These are phyloP conservation scores for Tephrocybe sp. DNA, from an alignment of 768 basidiomycete genomes.

Conservation along the genomic window DNA sequence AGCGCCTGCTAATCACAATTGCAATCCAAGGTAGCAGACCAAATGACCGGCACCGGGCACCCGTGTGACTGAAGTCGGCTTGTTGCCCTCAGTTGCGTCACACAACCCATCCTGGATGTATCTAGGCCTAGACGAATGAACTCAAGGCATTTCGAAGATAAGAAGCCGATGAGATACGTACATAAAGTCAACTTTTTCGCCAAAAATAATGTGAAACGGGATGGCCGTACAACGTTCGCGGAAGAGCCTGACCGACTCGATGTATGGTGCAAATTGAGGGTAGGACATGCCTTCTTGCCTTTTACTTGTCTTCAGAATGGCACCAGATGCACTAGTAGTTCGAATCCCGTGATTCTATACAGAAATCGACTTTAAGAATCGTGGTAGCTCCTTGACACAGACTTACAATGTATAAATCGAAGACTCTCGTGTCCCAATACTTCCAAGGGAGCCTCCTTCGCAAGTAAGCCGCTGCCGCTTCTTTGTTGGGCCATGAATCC, in stretches of 20 bases:
- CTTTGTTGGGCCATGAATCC: constrained; percentile 24
- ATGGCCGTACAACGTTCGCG: constrained; percentile 11
- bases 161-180: constrained; percentile 3
- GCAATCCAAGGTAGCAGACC: constrained; percentile 15
- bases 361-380: constrained; percentile 1
- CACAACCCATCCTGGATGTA: constrained; percentile 26
- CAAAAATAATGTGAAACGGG: constrained; percentile 19
- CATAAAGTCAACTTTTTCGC: constrained; percentile 20
- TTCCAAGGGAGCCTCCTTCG: constrained; percentile 26
- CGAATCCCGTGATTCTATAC: constrained; percentile 17
- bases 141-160: neutral
- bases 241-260: constrained; percentile 16
- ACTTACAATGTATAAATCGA: constrained; percentile 27
- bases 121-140: constrained; percentile 16
- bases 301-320: constrained; percentile 12
- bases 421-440: constrained; percentile 28
- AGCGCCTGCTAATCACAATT: neutral
- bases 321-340: constrained; percentile 4
- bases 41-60: constrained; percentile 27
- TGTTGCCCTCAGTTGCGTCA: constrained; percentile 21
- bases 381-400: neutral
- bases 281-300: constrained; percentile 18
- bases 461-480: constrained; percentile 26
- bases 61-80: constrained; percentile 24
- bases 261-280: constrained; percentile 17